Evolutionary conservation across 345 rosid genomes (phyloP), one percentile per base, ranked within the genome.

Genomic region (Mangifera indica): DNA sequence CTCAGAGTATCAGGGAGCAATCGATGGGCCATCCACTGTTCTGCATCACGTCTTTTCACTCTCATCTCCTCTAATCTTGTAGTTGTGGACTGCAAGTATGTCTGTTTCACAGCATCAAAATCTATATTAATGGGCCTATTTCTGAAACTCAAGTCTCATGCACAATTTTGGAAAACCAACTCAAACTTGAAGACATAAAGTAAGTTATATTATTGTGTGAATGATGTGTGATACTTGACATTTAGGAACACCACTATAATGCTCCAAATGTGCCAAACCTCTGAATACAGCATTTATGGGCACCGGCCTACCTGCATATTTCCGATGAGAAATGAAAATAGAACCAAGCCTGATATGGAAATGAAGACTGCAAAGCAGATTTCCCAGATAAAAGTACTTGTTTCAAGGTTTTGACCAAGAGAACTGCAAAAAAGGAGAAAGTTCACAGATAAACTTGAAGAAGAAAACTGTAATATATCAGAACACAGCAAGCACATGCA

Each of bases 381-480:
- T 81, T 91, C 97, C 84, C 86, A 81, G n/a, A 87, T 82, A 76
- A 76, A 86, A 20, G 87, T 87, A 75, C 94, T 89, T 68, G 97
- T 89, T 72, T 76, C 42, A 71, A 91, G 94, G 80, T 87, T 87
- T 73, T 91, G 97, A 57, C 94, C 94, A 49, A 87, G 67, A 68
- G 87, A 83, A 73, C 88, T 87, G 84, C 78, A 70, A 72, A 68
- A 76, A 49, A 49, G 15, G 3, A 13, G 5, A 14, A 49, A 49
- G 18, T 1, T 37, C 5, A 5, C 42, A 37, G 42, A 37, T 37
- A 37, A 6, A 37, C 42, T 5, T 5, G 46, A 65, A 48, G 15
- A 76, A 52, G 48, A 29, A 45, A 70, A 58, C 10, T 20, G 72
- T 22, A 46, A 40, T 46, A 63, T 3, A 60, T 61, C 59, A 71